Conservation (phyloP, 179 eudicot genomes). For the Silene noctiflora region DNA sequence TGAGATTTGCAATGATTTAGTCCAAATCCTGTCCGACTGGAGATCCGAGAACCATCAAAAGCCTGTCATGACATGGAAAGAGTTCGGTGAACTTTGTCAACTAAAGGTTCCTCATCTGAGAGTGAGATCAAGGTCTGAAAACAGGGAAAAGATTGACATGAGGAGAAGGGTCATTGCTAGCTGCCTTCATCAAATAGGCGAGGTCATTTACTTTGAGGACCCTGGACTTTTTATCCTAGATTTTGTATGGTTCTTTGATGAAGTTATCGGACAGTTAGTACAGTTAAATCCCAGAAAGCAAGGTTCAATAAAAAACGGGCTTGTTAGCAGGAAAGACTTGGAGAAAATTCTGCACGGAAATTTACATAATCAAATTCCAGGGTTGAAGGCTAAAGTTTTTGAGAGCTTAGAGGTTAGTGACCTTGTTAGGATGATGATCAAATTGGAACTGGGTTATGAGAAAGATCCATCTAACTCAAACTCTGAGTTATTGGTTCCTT, state of each 20-base stretch:
- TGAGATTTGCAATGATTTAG: constrained; percentile 72
- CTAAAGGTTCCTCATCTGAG: constrained; percentile 66
- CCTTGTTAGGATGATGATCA: constrained; percentile 78
- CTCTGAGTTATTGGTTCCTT: constrained; percentile 61
- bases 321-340: constrained; percentile 61
- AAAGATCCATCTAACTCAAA: constrained; percentile 64
- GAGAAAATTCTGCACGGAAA: constrained; percentile 69
- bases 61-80: constrained; percentile 79
- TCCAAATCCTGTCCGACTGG: constrained; percentile 69
- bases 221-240: constrained; percentile 69
- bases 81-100: constrained; percentile 74
- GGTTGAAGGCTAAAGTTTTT: constrained; percentile 62
- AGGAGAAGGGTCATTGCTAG: constrained; percentile 68
- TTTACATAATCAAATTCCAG: constrained; percentile 62
- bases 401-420: constrained; percentile 63
- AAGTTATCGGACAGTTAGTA: constrained; percentile 62
- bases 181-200: constrained; percentile 82
- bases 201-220: constrained; percentile 77
- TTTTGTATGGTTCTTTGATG: constrained; percentile 82
- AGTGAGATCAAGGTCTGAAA: constrained; percentile 56
- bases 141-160: constrained; percentile 62
- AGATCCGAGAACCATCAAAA: constrained; percentile 61
- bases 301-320: constrained; percentile 48
- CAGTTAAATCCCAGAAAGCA: constrained; percentile 48
- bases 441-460: constrained; percentile 72